Base-by-base conservation (phyloP, 495 filamentous ascomycete genomes). In the Lophium mytilinum region DNA sequence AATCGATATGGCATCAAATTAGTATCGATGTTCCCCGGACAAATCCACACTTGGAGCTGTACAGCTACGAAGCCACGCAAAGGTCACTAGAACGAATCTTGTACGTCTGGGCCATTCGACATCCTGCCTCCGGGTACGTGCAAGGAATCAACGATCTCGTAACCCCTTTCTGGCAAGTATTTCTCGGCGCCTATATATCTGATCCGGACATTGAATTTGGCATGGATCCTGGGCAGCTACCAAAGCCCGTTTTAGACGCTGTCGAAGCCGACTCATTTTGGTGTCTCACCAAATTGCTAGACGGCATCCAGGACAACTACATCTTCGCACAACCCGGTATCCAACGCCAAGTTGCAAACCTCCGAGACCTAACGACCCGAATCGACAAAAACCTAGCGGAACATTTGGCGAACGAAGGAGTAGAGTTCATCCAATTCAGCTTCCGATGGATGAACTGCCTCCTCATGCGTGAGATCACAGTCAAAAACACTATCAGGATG, bases 361-460 rank as follows among this genome's bases (percentile, higher is more conserved):
- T 98, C 62, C 81, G 87, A 45, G 91, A 98, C 71, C 76, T 98
- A 30, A 94, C 89, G 9, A 86, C 84, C 57, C 79, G 93, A 58
- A 98, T 98, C 57, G 93, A 98, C 64, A 80, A 80, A 34, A 76
- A 80, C 1, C 78, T 98, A 55, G 88, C 90, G 11, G 90, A 87
- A 57, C 93, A 98, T 66, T 76, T 98, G 15, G 88, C 94, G 65
- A 79, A 79, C 19, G 89, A 97, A 68, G 85, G 87, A 10, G 90
- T 98, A 30, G 94, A 98, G 69, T 98, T 98, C 64, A 97, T 98
- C 71, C 93, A 98, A 68, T 98, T 98, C 68, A 95, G 89, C 69
- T 98, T 98, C 69, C 80, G 93, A 56, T 98, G 93, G 93, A 97
- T 98, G 93, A 98, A 98, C 65, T 98, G 93, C 66, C 79, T 98